phyloP scores from a whole-genome alignment of 257 asterid species.

The Nicotiana obtusifolia region DNA sequence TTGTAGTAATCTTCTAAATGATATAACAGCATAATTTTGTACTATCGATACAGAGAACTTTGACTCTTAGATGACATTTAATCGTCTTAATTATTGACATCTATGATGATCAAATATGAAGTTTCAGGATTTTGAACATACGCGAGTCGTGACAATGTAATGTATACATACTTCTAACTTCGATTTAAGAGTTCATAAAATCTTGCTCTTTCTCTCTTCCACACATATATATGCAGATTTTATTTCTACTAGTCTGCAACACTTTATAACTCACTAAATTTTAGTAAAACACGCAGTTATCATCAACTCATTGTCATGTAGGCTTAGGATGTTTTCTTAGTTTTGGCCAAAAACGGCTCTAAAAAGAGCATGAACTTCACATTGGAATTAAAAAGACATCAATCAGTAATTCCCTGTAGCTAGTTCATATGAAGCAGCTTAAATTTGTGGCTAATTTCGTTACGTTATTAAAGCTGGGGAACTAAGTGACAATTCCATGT shows the following conservation, averaged over 20 bases:
- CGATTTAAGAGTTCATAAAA: not conserved
- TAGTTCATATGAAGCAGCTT: not conserved
- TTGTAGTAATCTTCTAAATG: too few species aligned
- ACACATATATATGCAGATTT: not conserved
- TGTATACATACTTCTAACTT: not conserved
- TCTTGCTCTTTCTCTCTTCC: not conserved
- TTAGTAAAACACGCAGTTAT: not conserved
- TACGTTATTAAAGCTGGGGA: not conserved
- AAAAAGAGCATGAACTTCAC: constrained; percentile 2
- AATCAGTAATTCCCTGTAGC: not conserved
- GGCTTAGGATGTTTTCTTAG: not conserved
- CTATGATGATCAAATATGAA: too few species aligned
- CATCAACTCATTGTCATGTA: not conserved
- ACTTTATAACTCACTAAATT: not conserved
- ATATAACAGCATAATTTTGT: too few species aligned
- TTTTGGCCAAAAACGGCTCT: not conserved
- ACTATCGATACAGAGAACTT: too few species aligned
- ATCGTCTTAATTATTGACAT: too few species aligned
- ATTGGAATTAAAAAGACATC: not conserved
- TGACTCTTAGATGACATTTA: too few species aligned
- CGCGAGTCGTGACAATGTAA: too few species aligned
- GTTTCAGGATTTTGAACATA: too few species aligned
- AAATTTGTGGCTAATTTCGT: not conserved
- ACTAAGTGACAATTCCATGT: not conserved
- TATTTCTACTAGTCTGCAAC: not conserved